Conservation (phyloP, 1,139 yeast genomes). For the Debaryomyces subglobosus region DNA sequence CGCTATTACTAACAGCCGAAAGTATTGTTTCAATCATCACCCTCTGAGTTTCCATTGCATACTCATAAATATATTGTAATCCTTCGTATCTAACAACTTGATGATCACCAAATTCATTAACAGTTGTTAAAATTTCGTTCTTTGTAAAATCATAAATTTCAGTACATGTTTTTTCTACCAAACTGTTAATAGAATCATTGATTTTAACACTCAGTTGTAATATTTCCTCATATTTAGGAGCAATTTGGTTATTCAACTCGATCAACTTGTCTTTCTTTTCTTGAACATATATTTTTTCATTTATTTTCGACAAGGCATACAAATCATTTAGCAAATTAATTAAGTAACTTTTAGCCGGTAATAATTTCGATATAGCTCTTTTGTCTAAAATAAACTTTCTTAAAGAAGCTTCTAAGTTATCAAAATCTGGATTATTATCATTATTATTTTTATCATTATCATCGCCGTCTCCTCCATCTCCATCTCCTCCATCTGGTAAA, state of each 20-base stretch:
- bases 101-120: slow-evolving; percentile 58
- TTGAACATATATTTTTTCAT: slow-evolving; percentile 55
- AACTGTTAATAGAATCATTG: slow-evolving; percentile 59
- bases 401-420: slow-evolving; percentile 78
- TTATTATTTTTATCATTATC: slow-evolving; percentile 20
- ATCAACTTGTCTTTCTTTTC: slow-evolving; percentile 49
- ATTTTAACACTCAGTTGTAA: slow-evolving; percentile 56
- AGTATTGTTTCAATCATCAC: slow-evolving; percentile 67
- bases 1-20: slow-evolving; percentile 66
- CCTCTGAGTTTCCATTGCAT: slow-evolving; percentile 70
- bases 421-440: slow-evolving; percentile 64
- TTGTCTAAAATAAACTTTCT: slow-evolving; percentile 88
- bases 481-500: slow-evolving; percentile 30
- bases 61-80: slow-evolving; percentile 65
- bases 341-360: slow-evolving; percentile 90
- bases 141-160: slow-evolving; percentile 66
- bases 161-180: slow-evolving; percentile 64
- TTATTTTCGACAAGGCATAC: slow-evolving; percentile 58
- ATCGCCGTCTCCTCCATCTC: slow-evolving; percentile 40
- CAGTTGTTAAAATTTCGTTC: slow-evolving; percentile 52
- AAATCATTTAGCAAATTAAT: slow-evolving; percentile 71
- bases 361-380: slow-evolving; percentile 82
- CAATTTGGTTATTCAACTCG: slow-evolving; percentile 53
- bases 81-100: slow-evolving; percentile 65
- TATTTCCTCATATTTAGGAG: slow-evolving; percentile 65